These are phyloP conservation scores for Tylopilus felleus DNA, from an alignment of 768 basidiomycete genomes.

Conservation along the genomic window DNA sequence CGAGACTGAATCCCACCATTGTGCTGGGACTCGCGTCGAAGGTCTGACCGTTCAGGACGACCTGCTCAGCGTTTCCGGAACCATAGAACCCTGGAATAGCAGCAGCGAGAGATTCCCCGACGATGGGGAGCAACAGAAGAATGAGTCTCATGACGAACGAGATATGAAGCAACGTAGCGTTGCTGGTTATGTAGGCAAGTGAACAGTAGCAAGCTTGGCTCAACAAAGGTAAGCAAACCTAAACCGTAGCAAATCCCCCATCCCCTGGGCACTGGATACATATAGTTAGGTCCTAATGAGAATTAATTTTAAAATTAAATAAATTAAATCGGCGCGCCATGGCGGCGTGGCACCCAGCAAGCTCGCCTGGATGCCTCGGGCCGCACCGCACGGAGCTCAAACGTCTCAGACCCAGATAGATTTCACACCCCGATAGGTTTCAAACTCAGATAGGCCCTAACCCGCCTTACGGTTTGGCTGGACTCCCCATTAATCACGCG, in stretches of 20 bases:
- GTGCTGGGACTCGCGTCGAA: slow-evolving; percentile 20
- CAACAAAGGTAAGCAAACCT: slow-evolving; percentile 10
- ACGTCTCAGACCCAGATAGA: too few relatives aligned
- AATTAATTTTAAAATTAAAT: too few relatives aligned
- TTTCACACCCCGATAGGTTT: too few relatives aligned
- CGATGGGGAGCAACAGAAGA: slow-evolving; percentile 18
- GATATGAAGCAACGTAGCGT: not conserved
- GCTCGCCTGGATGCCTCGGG: too few relatives aligned
- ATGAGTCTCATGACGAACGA: slow-evolving; percentile 8
- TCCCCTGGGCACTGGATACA: too few relatives aligned
- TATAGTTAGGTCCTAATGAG: too few relatives aligned
- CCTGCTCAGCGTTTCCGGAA: slow-evolving; percentile 13
- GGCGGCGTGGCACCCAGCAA: too few relatives aligned
- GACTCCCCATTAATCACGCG: too few relatives aligned
- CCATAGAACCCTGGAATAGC: slow-evolving; percentile 9
- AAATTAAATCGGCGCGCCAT: too few relatives aligned
- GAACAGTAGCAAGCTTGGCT: not conserved
- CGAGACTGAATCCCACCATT: slow-evolving; percentile 56
- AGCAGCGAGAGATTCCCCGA: slow-evolving; percentile 21
- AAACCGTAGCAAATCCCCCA: slow-evolving; percentile 1
- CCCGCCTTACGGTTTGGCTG: too few relatives aligned
- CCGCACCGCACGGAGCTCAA: too few relatives aligned
- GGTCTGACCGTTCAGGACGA: slow-evolving; percentile 27
- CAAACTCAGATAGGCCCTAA: too few relatives aligned
- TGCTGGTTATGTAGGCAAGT: not conserved